Base-by-base conservation (phyloP, 805 yeast genomes). In the Yarrowia sp. region DNA sequence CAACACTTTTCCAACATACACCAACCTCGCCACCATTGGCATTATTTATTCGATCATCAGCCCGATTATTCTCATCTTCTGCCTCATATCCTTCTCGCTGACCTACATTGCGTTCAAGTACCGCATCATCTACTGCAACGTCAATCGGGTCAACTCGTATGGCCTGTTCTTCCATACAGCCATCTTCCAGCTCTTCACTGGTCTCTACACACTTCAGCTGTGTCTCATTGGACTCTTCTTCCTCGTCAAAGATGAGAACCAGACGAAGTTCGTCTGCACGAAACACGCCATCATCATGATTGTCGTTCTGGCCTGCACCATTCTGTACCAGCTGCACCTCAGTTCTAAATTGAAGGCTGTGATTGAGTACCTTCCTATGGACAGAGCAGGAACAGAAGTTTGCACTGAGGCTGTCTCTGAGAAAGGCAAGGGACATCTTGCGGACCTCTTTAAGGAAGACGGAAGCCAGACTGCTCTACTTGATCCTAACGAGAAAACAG, bases 1-100 rank as follows among this genome's bases (percentile, higher is more conserved):
- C 0, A 79, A 90, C 0, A 72, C 82, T 0, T 92, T 86, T 69
- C 90, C 97, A 0, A 80, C 85, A 0, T 86, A 86, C 65, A 84
- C 97, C 0, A 86, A 89, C 2, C 78, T 88, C 67, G 92, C 86
- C 0, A 84, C 90, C 6, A 88, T 91, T 63, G 90, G 93, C 0
- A 73, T 91, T 33, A 85, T 89, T 0, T 91, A 90, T 69, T 82
- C 90, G 4, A 81, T 90, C 4, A 82, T 92, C 7, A 85, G 96
- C 0, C 97, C 97, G 0, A 66, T 89, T 61, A 87, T 91, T 12
- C 76, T 88, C 9, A 72, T 88, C 0, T 83, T 87, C 66, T 78
- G 85, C 36, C 69, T 79, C 13, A 68, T 88, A 19, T 79, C 89
- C 0, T 84, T 88, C 67, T 69, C 78, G 0, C 68, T 88, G 56